Base-by-base conservation (phyloP, 1,284 basidiomycete genomes). In the Mycena citricolor region DNA sequence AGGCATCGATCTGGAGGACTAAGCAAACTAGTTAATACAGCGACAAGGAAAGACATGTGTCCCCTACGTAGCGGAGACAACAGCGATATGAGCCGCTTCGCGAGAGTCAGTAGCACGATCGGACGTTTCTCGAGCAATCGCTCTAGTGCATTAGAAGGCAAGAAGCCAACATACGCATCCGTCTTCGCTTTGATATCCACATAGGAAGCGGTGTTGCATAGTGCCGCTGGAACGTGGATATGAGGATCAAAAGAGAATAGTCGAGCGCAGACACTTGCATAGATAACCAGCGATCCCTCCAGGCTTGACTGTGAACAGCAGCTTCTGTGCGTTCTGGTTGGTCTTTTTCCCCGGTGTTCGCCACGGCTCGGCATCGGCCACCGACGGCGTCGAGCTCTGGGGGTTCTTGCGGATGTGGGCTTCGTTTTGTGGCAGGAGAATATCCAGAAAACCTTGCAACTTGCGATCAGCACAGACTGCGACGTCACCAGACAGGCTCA, bases 241-340 rank as follows among this genome's bases (percentile, higher is more conserved):
- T 19, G 14, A 16, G 2, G 17, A 25, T 19, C 19, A 12, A 22
- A 38, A 21, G 17, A 1, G 25, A 25, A 11, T 13, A 16, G 66
- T 1, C 26, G 12, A 24, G 7, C 6, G 11, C 6, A 17, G n/a
- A 8, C 6, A 57, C 72, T 50, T 53, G 87, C 86, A 81, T n/a
- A 99, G 76, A 64, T 99, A 99, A 4, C 97, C 97, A 2, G 95
- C 95, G 42, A 99, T 95, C 0, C 97, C 95, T 44, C 95, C 95
- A n/a, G 93, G 87, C 58, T 95, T 97, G 19, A 97, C 90, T 2
- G 90, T 95, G 65, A 95, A 99, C 22, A 99, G 72, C 16, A 86
- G 76, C 59, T 90, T 88, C 44, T 74, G 66, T 24, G 33, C 51
- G 37, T 38, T 41, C 49, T 24, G 52, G 32, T 47, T 53, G 39